phyloP scores from a whole-genome alignment of 495 filamentous ascomycete genomes.

The Talaromyces thailandensis region DNA sequence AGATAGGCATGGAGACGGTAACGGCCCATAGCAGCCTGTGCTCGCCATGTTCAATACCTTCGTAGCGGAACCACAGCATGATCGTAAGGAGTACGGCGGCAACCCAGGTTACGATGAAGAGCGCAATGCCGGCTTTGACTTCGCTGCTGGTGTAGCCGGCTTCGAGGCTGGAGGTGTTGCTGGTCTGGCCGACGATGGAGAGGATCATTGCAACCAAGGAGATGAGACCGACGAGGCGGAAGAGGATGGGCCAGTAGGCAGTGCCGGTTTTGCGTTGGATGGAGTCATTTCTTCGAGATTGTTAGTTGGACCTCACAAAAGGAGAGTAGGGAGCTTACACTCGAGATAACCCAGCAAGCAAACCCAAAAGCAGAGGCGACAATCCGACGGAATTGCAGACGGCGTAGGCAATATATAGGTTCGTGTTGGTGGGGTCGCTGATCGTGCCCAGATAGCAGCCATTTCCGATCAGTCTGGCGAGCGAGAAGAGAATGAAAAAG shows the following conservation, averaged over 20 bases:
- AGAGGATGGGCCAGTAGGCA: conserved; percentile 12
- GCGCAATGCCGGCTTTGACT: conserved; percentile 17
- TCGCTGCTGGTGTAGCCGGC: conserved; percentile 10
- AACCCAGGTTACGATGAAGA: conserved; percentile 21
- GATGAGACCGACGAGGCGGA: conserved; percentile 17
- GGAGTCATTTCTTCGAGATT: conserved; percentile 12
- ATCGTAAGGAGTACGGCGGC: conserved; percentile 10
- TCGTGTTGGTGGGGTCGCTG: conserved; percentile 14
- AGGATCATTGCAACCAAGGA: conserved; percentile 14
- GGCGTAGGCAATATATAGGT: conserved; percentile 15
- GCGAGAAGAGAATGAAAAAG: conserved; percentile 28
- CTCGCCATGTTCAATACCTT: conserved; percentile 20
- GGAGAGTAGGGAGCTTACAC: conserved; percentile 13
- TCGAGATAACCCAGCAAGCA: conserved; percentile 17
- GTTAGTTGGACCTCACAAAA: neutral
- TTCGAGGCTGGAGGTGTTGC: conserved; percentile 10
- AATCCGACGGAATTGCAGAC: conserved; percentile 21
- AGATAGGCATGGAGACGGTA: conserved; percentile 22
- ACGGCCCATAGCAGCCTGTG: conserved; percentile 26
- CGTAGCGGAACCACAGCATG: conserved; percentile 2
- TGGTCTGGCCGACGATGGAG: conserved; percentile 16
- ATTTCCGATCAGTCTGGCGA: conserved; percentile 26
- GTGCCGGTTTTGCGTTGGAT: conserved; percentile 12
- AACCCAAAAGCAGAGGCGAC: conserved; percentile 19
- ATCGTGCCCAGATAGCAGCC: conserved; percentile 28